Conservation (phyloP, 495 filamentous ascomycete genomes). For the Copromyces sp. region DNA sequence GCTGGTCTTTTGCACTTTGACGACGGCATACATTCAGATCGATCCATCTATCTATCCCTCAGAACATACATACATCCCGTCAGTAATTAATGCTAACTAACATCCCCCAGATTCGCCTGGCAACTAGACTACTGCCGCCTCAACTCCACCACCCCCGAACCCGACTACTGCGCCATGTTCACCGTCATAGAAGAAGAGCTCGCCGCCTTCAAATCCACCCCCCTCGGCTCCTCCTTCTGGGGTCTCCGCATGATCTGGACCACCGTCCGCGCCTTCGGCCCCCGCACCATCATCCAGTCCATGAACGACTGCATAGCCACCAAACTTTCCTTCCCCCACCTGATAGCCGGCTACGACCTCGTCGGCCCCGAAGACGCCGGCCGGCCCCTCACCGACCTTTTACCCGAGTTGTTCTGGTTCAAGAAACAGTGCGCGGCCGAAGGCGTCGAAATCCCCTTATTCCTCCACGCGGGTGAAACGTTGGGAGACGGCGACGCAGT, state of each 20-base stretch:
- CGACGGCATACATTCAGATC: too few relatives aligned
- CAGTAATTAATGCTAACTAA: neutral
- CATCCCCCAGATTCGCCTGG: conserved; percentile 43
- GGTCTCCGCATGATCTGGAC: conserved; percentile 87
- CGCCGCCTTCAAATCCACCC: conserved; percentile 56
- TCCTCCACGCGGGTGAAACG: conserved; percentile 86
- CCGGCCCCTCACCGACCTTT: conserved; percentile 60
- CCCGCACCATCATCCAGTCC: conserved; percentile 55
- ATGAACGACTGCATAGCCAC: conserved; percentile 80
- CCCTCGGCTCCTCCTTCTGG: conserved; percentile 65
- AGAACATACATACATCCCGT: too few relatives aligned
- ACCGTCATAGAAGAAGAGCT: conserved; percentile 67
- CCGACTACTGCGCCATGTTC: conserved; percentile 55
- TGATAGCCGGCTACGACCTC: conserved; percentile 80
- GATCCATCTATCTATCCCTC: too few relatives aligned
- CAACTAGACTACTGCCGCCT: conserved; percentile 48
- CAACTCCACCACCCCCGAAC: conserved; percentile 49
- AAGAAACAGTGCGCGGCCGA: conserved; percentile 70
- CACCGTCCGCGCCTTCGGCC: conserved; percentile 49
- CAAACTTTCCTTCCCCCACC: conserved; percentile 66
- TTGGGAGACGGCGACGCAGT: conserved; percentile 62
- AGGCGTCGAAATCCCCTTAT: conserved; percentile 81
- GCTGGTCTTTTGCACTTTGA: too few relatives aligned
- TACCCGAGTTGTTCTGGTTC: conserved; percentile 88
- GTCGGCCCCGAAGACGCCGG: conserved; percentile 79